Base-by-base conservation (phyloP, 306 rosid genomes). In the Cercis canadensis region DNA sequence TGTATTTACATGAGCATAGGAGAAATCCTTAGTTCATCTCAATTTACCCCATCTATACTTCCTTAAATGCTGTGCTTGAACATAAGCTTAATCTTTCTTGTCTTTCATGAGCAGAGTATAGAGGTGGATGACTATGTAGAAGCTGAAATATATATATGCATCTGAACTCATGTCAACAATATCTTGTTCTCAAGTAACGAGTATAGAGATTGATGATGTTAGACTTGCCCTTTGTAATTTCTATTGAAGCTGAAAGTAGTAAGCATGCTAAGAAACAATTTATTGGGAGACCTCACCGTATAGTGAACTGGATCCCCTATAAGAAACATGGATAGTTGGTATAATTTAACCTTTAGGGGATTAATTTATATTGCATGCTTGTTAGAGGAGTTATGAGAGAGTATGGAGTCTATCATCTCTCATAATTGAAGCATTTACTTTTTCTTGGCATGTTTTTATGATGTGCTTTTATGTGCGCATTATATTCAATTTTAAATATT, bases 121-220 rank as follows among this genome's bases (percentile, higher is more conserved):
- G 32, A 70, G 70, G 6, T 43, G 9, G 31, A 41, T 67, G 69
- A 66, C 39, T 21, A n/a, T 67, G 55, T 19, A 37, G 57, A 52
- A 59, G 50, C 54, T 49, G 43, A 67, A 58, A 40, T 40, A 29
- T 57, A 40, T 40, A 29, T 57, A 19, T 12, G 57, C 14, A 18
- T 18, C 6, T 14, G 41, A 56, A 9, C 62, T 40, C 47, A 45
- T 49, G 62, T 40, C 6, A 41, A 7, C 21, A 39, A 59, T 58
- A 45, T 59, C 24, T 40, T 66, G 29, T 46, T 36, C 15, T 13
- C 14, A 8, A 36, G 32, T 55, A 24, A 24, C 43, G 43, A 37
- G 43, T 6, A 59, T 37, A 34, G 19, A 72, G 62, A 63, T 72
- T 61, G 49, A 60, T 58, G 37, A 65, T 50, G 61, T 21, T 18